Conservation (phyloP, 1,139 yeast genomes). For the Zygosaccharomyces sapae region DNA sequence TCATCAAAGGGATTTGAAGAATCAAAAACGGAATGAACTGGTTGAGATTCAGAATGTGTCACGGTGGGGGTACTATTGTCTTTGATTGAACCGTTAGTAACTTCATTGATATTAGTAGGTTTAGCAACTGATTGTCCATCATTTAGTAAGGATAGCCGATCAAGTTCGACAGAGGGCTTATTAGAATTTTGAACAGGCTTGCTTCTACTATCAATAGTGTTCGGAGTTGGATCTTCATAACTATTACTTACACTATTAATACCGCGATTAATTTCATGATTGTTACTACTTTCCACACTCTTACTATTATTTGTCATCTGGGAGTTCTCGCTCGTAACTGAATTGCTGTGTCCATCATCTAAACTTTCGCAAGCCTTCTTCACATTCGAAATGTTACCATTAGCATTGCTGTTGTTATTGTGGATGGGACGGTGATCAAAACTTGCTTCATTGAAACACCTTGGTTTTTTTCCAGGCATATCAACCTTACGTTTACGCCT, state of each 20-base stretch:
- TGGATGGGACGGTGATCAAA: conserved; percentile 21
- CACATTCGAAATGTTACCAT: not conserved
- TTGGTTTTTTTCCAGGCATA: conserved; percentile 45
- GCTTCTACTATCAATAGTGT: not conserved
- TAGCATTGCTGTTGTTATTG: conserved; percentile 9
- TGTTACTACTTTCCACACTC: conserved; percentile 3
- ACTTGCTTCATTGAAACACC: conserved; percentile 42
- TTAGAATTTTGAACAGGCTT: not conserved
- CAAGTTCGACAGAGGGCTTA: not conserved
- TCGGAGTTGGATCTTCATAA: conserved; percentile 5
- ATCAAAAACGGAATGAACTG: conserved; percentile 25
- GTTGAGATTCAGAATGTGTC: conserved; percentile 6
- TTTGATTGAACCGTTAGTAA: not conserved
- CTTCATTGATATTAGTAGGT: not conserved
- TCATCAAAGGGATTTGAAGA: conserved; percentile 28
- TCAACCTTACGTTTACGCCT: conserved; percentile 39
- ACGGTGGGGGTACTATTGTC: no score
- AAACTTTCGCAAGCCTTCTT: not conserved
- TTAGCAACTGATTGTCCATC: not conserved
- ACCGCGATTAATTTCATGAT: conserved; percentile 6
- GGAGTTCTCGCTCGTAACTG: not conserved
- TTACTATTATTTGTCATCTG: not conserved
- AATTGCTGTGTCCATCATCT: not conserved
- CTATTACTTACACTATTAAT: conserved; percentile 5
- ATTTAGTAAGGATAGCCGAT: not conserved